Base-by-base conservation (phyloP, 148 eudicot genomes). In the Rhododendron mucronatum region DNA sequence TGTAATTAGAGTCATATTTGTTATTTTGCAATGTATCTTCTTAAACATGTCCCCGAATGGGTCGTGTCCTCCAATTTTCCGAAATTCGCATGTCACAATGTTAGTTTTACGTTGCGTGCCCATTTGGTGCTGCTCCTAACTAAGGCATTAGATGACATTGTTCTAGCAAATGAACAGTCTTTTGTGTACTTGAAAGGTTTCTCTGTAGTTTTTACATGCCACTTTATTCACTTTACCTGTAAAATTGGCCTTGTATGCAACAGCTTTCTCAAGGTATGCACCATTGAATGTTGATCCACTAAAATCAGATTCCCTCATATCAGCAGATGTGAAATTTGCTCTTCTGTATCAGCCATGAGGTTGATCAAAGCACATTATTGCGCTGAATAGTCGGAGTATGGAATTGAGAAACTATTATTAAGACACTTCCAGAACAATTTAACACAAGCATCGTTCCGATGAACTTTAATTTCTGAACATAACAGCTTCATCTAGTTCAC, bases 251-350 rank as follows among this genome's bases (percentile, higher is more conserved):
- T 92, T 97, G 90, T 88, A 97, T 55, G 99, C 99, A 86, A 97
- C 99, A 30, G 99, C 98, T 90, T 97, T 97, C 91, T 97, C 99
- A 86, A 97, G 93, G 91, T 97, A 97, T 78, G 99, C 99, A 59
- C 98, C 99, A 85, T 93, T 97, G 92, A 97, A 97, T 71, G 98
- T 97, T 81, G 99, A 97, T 78, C 99, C 99, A 78, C 98, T 97
- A 90, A 97, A 97, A 89, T 97, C 95, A 51, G 99, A 94, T 88
- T 97, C 99, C 88, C 99, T 95, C 99, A 97, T 95, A 86, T 97
- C 98, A 84, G 99, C 98, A 84, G 98, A 63, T 65, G 99, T 96
- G 91, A 96, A 96, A 91, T 96, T 96, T 47, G 99, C 99, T 89
- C 99, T 88, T 90, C 99, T 96, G 98, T 85, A 89, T 82, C 86